Evolutionary conservation across 495 filamentous ascomycete genomes (phyloP).

Genomic region (Neurospora sp.): DNA sequence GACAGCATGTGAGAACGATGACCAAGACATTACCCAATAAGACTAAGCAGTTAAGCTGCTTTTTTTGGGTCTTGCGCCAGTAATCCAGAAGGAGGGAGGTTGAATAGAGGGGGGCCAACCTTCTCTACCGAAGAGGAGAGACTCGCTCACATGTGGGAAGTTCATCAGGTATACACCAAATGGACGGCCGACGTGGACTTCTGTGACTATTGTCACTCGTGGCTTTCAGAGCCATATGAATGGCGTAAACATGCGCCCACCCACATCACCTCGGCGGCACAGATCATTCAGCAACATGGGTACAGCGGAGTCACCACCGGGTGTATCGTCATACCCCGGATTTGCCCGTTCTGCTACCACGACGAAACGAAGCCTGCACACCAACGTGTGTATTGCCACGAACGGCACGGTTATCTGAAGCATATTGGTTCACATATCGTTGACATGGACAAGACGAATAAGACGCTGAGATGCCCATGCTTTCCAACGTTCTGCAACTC

Average conservation of each 20-base stretch:
- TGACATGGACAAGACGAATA: too few species aligned
- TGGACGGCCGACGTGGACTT: neutral
- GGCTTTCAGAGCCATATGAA: neutral
- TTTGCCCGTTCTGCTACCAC: neutral
- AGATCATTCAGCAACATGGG: neutral
- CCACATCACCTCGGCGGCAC: fast-evolving
- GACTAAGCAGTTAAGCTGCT: neutral
- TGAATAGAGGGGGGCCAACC: neutral
- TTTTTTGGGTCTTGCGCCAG: neutral
- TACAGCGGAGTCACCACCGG: neutral
- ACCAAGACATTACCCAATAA: fast-evolving
- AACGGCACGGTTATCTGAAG: too few species aligned
- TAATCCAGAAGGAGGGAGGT: neutral
- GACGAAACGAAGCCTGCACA: neutral
- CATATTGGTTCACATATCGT: too few species aligned
- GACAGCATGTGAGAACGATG: neutral
- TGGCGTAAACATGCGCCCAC: neutral
- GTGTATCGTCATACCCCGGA: neutral
- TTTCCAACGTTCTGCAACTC: too few species aligned
- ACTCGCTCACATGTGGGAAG: too few species aligned
- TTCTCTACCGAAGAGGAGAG: neutral
- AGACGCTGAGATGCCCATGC: too few species aligned
- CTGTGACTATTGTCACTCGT: neutral
- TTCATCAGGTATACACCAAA: neutral
- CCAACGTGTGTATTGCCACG: neutral